Conservation (phyloP, 495 filamentous ascomycete species). For the Aspergillus diversus region DNA sequence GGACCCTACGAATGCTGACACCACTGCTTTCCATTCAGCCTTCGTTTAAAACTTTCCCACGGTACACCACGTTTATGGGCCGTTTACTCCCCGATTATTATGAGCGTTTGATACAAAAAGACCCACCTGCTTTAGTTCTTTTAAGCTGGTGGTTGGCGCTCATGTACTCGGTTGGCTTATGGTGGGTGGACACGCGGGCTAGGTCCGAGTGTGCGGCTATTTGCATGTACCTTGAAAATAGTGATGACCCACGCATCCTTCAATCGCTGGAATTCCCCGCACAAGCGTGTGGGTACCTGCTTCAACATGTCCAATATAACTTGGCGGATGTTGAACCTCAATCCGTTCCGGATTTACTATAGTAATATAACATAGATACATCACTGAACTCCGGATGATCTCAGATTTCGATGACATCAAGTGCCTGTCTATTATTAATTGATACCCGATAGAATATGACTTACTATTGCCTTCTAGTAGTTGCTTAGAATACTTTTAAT, state of each 20-base stretch:
- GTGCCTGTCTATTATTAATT: no score
- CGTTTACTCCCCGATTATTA: constrained; percentile 38
- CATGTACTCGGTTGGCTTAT: constrained; percentile 34
- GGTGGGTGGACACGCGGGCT: constrained; percentile 46
- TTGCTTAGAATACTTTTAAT: no score
- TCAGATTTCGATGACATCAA: background rate
- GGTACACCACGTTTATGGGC: constrained; percentile 42
- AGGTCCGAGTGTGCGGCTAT: constrained; percentile 51
- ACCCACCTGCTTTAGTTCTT: constrained; percentile 47
- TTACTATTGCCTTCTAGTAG: no score
- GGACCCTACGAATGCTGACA: constrained; percentile 42
- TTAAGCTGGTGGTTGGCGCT: constrained; percentile 51
- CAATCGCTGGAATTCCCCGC: constrained; percentile 19
- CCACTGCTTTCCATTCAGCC: constrained; percentile 33
- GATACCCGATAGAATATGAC: no score
- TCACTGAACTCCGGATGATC: background rate
- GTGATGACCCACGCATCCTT: constrained; percentile 7
- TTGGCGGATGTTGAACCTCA: background rate
- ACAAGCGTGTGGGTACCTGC: constrained; percentile 18
- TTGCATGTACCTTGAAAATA: constrained; percentile 44
- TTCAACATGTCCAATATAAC: constrained; percentile 8
- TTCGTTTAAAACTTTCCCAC: constrained; percentile 19
- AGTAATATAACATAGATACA: background rate
- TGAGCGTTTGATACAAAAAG: constrained; percentile 38
- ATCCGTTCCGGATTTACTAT: background rate